phyloP scores from a whole-genome alignment of 106 monocot genomes.

The Hemerocallis citrina region DNA sequence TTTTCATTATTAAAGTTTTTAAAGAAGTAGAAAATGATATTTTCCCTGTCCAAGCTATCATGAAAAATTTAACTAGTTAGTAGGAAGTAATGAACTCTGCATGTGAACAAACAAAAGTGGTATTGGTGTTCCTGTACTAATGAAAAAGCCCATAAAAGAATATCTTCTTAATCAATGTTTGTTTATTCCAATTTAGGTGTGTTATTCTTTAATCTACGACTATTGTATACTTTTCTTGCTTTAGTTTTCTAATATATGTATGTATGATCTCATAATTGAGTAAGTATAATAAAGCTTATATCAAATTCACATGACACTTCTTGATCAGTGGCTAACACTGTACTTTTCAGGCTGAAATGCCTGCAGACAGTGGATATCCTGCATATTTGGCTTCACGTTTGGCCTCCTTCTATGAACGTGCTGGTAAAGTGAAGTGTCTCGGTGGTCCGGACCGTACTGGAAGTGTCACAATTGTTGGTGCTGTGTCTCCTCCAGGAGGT shows the following conservation, averaged over 20 bases:
- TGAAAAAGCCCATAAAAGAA: too few species aligned
- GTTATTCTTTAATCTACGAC: too few species aligned
- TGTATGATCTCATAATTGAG: not conserved
- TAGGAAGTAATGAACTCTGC: too few species aligned
- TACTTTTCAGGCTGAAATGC: constrained; percentile 87
- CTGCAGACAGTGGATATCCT: constrained; percentile 99
- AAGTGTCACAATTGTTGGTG: constrained; percentile 99
- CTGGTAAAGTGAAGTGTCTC: constrained; percentile 96
- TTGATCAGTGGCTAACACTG: not conserved
- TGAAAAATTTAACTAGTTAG: too few species aligned
- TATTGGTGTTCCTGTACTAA: too few species aligned
- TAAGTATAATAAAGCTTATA: not conserved
- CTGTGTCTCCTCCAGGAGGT: constrained; percentile 98
- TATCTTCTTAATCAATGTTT: too few species aligned
- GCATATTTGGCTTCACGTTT: constrained; percentile 94
- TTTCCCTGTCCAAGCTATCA: too few species aligned
- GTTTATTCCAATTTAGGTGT: too few species aligned
- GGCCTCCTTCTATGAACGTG: constrained; percentile 99
- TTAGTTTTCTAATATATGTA: not conserved
- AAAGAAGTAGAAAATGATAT: too few species aligned
- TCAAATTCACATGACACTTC: not conserved
- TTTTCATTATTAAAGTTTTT: too few species aligned
- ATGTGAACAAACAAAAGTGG: too few species aligned
- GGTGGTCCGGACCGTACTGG: constrained; percentile 80
- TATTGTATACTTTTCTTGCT: not conserved